A percentile compares a stretch with the other conserved stretches of the same genome.
Evolutionary conservation across 352 stramenopile genomes (phyloP).

Genomic region (Salisapilia sapeloensis): DNA sequence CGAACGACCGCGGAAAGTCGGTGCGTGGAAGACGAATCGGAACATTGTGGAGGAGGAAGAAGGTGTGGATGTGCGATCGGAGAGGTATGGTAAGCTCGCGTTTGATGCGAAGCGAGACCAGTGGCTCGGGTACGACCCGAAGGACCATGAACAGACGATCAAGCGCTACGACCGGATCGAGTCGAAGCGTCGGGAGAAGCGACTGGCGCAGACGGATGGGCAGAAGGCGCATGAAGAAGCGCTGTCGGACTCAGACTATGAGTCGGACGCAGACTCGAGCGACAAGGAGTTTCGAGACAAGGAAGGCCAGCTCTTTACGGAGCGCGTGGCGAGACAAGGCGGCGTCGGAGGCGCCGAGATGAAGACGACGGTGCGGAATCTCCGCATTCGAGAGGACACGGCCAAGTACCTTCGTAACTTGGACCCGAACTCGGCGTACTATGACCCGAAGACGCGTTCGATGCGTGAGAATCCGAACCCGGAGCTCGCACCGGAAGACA

Average conservation of each 20-base stretch:
- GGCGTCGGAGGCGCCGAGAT: slow-evolving; percentile 96
- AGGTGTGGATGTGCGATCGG: slow-evolving; percentile 70
- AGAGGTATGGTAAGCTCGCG: slow-evolving; percentile 86
- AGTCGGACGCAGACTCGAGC: slow-evolving; percentile 78
- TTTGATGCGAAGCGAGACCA: slow-evolving; percentile 97
- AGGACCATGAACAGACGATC: slow-evolving; percentile 64
- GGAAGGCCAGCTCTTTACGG: slow-evolving; percentile 87
- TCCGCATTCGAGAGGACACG: slow-evolving; percentile 98
- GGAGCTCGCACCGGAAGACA: slow-evolving; percentile 85
- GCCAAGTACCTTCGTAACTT: slow-evolving; percentile 99
- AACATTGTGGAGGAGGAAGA: slow-evolving; percentile 79
- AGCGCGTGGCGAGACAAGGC: slow-evolving; percentile 88
- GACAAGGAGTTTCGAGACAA: slow-evolving; percentile 86
- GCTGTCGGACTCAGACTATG: slow-evolving; percentile 81
- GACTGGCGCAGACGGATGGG: slow-evolving; percentile 23
- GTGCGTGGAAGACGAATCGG: slow-evolving; percentile 86
- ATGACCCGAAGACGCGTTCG: slow-evolving; percentile 96
- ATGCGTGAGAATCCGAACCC: slow-evolving; percentile 98
- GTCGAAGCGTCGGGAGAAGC: slow-evolving; percentile 14
- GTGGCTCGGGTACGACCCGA: slow-evolving; percentile 90
- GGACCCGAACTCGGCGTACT: slow-evolving; percentile 96
- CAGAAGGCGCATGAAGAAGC: slow-evolving; percentile 48
- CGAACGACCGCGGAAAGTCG: slow-evolving; percentile 82
- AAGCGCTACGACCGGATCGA: slow-evolving; percentile 74
- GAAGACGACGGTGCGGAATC: slow-evolving; percentile 94